Conservation (phyloP, 2,329 filamentous ascomycete species). For the Colletotrichum abscissum region DNA sequence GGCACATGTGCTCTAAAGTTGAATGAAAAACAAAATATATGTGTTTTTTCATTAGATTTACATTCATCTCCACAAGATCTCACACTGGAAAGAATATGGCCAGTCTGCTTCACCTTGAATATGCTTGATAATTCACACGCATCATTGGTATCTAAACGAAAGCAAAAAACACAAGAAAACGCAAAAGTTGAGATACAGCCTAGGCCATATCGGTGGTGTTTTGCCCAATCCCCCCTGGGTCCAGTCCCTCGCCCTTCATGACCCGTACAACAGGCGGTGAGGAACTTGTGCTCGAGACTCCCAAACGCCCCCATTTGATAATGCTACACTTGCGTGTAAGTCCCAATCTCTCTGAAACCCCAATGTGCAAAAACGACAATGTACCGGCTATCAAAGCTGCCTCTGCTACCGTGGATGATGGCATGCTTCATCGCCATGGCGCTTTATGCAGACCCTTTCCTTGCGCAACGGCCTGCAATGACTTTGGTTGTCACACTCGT, state of each 20-base stretch:
- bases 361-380: background rate
- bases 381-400: conserved; percentile 23
- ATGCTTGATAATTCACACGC: background rate
- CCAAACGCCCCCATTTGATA: background rate
- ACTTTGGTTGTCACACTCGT: background rate
- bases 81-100: background rate
- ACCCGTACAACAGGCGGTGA: background rate
- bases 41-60: background rate
- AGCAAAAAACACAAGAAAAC: background rate
- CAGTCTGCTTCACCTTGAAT: background rate
- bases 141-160: background rate
- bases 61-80: background rate
- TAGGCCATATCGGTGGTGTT: background rate
- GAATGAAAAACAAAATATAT: background rate
- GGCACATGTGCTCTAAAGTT: background rate
- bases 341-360: background rate
- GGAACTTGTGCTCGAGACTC: background rate
- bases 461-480: background rate
- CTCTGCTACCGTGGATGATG: conserved; percentile 9
- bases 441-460: conserved; percentile 1
- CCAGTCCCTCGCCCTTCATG: background rate
- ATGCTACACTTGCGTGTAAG: background rate
- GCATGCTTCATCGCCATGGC: conserved; percentile 17
- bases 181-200: background rate
- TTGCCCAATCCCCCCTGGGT: background rate